phyloP scores from a whole-genome alignment of 192 early-diverging fungal genomes.

The Backusella morwellensis region DNA sequence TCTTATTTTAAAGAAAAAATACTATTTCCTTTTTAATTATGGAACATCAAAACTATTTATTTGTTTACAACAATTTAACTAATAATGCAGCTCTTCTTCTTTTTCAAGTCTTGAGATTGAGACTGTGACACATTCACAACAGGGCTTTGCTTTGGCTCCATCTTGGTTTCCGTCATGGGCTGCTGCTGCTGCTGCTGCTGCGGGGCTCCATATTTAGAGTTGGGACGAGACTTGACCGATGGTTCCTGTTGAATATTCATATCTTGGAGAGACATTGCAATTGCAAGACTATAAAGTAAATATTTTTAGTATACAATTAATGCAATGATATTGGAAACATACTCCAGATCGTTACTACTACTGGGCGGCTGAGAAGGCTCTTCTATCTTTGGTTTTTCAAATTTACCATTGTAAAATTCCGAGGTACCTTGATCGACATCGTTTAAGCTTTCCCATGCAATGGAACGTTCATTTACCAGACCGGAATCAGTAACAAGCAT shows the following conservation, averaged over 20 bases:
- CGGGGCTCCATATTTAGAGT: not conserved
- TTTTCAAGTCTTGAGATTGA: constrained; percentile 1
- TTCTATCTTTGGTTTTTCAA: constrained; percentile 30
- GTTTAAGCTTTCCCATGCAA: constrained; percentile 73
- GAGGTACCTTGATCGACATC: constrained; percentile 64
- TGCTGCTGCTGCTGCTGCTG: not conserved
- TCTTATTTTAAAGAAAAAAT: not conserved
- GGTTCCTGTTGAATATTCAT: not conserved
- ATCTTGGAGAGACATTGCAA: constrained; percentile 16
- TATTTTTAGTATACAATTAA: not conserved
- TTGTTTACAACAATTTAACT: not conserved
- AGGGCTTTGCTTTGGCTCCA: not conserved
- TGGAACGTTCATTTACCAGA: constrained; percentile 54
- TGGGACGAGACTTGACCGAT: not conserved
- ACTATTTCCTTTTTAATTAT: no score
- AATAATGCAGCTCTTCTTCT: not conserved
- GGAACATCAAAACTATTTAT: not conserved
- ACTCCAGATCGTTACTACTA: constrained; percentile 10
- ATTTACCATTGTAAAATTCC: constrained; percentile 60
- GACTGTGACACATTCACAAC: not conserved
- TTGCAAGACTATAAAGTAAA: constrained; percentile 7
- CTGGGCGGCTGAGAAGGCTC: not conserved
- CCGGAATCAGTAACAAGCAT: constrained; percentile 72
- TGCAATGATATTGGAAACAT: not conserved
- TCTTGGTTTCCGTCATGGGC: not conserved